phyloP scores from a whole-genome alignment of 2,329 filamentous ascomycete species.

The Domatiomyces globalis region DNA sequence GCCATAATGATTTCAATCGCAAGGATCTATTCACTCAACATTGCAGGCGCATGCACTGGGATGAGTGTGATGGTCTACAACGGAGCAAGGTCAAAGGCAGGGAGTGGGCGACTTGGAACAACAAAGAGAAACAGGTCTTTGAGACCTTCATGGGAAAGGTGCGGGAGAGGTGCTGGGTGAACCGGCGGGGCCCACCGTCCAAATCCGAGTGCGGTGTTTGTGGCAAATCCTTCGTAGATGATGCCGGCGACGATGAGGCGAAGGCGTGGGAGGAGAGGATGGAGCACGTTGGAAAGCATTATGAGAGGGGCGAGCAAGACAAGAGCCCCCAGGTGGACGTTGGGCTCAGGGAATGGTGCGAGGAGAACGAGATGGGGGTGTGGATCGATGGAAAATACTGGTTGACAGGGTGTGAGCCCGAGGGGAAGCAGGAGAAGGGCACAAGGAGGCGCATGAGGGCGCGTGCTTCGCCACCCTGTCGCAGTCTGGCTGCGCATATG shows the following conservation, averaged over 20 bases:
- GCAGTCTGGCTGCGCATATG: not conserved
- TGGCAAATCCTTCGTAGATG: conserved; percentile 15
- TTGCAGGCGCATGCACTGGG: conserved; percentile 66
- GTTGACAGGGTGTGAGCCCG: not conserved
- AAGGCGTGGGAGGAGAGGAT: conserved; percentile 67
- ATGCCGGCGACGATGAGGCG: conserved; percentile 27
- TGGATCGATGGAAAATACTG: not conserved
- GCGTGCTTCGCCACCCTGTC: not conserved
- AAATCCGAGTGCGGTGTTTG: conserved; percentile 52
- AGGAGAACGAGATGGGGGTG: not conserved
- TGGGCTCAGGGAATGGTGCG: not conserved
- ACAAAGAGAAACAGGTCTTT: conserved; percentile 24
- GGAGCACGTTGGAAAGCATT: conserved; percentile 74
- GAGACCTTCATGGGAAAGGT: conserved; percentile 44
- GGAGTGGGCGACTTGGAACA: conserved; percentile 9
- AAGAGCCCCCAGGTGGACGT: not conserved
- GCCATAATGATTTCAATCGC: conserved; percentile 61
- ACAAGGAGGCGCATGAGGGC: not conserved
- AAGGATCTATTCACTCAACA: conserved; percentile 89
- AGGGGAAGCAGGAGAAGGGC: not conserved
- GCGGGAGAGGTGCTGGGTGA: conserved; percentile 44
- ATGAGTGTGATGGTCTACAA: not conserved
- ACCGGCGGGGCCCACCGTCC: conserved; percentile 48
- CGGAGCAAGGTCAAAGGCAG: not conserved
- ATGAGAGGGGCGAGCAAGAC: conserved; percentile 44